Evolutionary conservation across 2,329 filamentous ascomycete species (phyloP).

Genomic region (Cadophora sp.): DNA sequence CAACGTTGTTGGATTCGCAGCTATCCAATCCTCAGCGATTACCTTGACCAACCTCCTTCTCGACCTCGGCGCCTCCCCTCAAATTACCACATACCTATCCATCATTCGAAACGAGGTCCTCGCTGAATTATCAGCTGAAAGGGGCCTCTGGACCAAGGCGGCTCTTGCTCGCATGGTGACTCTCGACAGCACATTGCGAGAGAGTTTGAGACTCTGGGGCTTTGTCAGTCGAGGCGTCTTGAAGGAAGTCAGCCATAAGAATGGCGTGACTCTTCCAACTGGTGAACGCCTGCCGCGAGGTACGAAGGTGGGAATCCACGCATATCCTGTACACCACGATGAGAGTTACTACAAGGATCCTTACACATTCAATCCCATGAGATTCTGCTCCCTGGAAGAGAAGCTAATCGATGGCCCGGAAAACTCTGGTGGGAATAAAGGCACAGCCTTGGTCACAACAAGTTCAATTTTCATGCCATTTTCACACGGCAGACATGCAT

Average conservation of each 20-base stretch:
- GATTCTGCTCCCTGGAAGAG: slow-evolving; percentile 26
- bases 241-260: slow-evolving; percentile 41
- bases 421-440: slow-evolving; percentile 25
- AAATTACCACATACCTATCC: slow-evolving; percentile 48
- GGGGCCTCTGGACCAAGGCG: slow-evolving; percentile 50
- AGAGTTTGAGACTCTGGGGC: slow-evolving; percentile 51
- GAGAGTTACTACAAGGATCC: slow-evolving; percentile 31
- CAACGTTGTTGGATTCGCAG: slow-evolving; percentile 38
- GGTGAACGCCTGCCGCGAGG: slow-evolving; percentile 46
- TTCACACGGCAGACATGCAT: slow-evolving; percentile 44
- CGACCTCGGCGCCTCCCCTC: slow-evolving; percentile 48
- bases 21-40: slow-evolving; percentile 49
- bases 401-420: neutral
- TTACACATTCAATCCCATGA: slow-evolving; percentile 31
- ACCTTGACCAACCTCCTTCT: slow-evolving; percentile 50
- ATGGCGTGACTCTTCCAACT: slow-evolving; percentile 55
- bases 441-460: slow-evolving; percentile 39
- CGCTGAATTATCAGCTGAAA: slow-evolving; percentile 41
- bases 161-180: slow-evolving; percentile 48
- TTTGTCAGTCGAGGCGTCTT: slow-evolving; percentile 40
- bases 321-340: slow-evolving; percentile 36
- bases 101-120: slow-evolving; percentile 49
- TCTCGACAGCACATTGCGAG: slow-evolving; percentile 52
- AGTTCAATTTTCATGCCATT: slow-evolving; percentile 40
- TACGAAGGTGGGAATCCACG: slow-evolving; percentile 46